Conservation (phyloP, 306 rosid genomes). For the Bauhinia variegata region DNA sequence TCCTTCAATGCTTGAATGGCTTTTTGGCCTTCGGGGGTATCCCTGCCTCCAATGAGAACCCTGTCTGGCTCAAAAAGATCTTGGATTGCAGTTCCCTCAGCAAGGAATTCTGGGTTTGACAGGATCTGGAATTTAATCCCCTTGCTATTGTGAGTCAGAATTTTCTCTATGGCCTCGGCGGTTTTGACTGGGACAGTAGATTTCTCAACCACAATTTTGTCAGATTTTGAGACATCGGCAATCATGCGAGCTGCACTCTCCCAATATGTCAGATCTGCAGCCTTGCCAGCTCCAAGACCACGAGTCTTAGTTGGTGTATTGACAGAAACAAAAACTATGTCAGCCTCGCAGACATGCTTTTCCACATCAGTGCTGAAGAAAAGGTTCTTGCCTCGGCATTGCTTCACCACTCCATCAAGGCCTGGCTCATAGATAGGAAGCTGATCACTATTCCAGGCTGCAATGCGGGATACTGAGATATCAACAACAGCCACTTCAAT, state of each 20-base stretch:
- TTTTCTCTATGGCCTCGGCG: conserved; percentile 94
- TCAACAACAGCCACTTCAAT: conserved; percentile 92
- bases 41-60: conserved; percentile 92
- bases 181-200: conserved; percentile 98
- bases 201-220: conserved; percentile 93
- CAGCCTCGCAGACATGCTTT: conserved; percentile 80
- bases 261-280: conserved; percentile 94
- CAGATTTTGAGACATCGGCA: conserved; percentile 86
- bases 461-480: conserved; percentile 76
- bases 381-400: conserved; percentile 87
- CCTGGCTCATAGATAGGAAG: conserved; percentile 99
- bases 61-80: conserved; percentile 85
- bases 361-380: conserved; percentile 97
- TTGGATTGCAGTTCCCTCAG: conserved; percentile 90
- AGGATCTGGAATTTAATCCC: conserved; percentile 86
- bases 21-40: conserved; percentile 74
- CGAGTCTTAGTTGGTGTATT: conserved; percentile 88
- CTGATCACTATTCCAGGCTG: conserved; percentile 92
- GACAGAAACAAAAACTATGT: conserved; percentile 93
- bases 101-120: conserved; percentile 93
- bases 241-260: conserved; percentile 98
- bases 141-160: conserved; percentile 86
- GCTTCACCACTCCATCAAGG: conserved; percentile 76
- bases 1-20: conserved; percentile 74
- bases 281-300: conserved; percentile 96